A percentile compares a stretch with the other conserved stretches of the same genome.
These are phyloP conservation scores for Tympanopsis confertula DNA, from an alignment of 2,329 filamentous ascomycete species.

Conservation along the genomic window DNA sequence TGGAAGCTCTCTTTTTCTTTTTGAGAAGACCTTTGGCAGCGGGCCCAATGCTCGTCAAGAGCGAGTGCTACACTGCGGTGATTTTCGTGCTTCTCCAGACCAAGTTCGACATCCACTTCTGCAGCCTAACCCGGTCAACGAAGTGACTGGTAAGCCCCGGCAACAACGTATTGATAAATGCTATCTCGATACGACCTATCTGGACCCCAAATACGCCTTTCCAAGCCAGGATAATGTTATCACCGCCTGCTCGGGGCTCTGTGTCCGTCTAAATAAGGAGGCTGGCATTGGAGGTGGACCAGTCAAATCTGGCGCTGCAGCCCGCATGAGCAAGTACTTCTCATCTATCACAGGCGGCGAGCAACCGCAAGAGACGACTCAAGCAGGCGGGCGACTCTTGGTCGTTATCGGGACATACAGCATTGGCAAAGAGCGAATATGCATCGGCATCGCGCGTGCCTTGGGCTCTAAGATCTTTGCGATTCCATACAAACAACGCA, in stretches of 20 bases:
- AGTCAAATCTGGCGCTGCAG: too few species aligned
- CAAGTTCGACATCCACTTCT: conserved; percentile 58
- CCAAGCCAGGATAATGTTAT: conserved; percentile 59
- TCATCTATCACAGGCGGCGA: conserved; percentile 7
- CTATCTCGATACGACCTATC: conserved; percentile 66
- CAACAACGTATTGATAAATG: conserved; percentile 63
- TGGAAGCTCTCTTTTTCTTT: conserved; percentile 61
- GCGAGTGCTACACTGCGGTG: conserved; percentile 60
- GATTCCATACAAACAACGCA: conserved; percentile 51
- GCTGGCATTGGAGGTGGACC: conserved; percentile 6
- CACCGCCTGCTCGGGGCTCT: conserved; percentile 58
- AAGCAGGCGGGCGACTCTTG: conserved; percentile 44
- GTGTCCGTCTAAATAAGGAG: conserved; percentile 28
- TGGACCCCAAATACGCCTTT: conserved; percentile 64
- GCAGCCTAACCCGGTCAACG: conserved; percentile 46
- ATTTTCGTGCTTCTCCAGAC: conserved; percentile 58
- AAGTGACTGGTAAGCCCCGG: conserved; percentile 40
- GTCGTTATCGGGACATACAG: conserved; percentile 67
- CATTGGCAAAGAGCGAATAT: conserved; percentile 67
- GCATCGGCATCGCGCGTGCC: conserved; percentile 57
- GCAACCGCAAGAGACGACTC: conserved; percentile 14
- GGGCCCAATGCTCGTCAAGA: conserved; percentile 41
- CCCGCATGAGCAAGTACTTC: conserved; percentile 8
- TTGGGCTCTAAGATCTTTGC: conserved; percentile 63
- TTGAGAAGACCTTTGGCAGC: conserved; percentile 50